Base-by-base conservation (phyloP, 176 grass and related monocot species). In the Musa troglodytarum region DNA sequence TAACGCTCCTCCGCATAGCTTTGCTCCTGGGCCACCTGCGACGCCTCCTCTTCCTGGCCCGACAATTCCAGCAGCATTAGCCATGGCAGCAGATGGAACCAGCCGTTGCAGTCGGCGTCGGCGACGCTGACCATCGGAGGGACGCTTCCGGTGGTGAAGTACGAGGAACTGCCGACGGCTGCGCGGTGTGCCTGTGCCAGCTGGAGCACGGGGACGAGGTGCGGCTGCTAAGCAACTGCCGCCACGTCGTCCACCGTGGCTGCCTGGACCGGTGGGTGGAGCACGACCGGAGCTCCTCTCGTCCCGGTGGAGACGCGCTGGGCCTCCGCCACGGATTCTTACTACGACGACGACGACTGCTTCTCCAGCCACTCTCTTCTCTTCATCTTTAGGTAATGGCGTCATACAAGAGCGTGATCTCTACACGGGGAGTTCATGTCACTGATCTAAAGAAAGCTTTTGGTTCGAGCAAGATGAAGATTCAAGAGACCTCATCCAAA, bases 201-300 rank as follows among this genome's bases (percentile, higher is more conserved):
- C 78, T 97, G 83, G 88, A 82, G 71, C 79, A 63, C 54, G 52
- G 52, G 17, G 87, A 93, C 55, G 83, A 88, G 78, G 94, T 97
- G 57, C 88, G 94, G 9, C 65, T 85, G 49, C 81, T 93, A 67
- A 62, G n/a, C 62, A 90, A 97, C 71, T 97, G 94, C 90, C 88
- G 86, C 65, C 94, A 93, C 91, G 84, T 82, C 49, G 93, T 97
- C 77, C 94, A 97, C 82, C 61, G 83, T 2, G 86, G 82, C 1
- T 97, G 94, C 83, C 82, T 93, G 1, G 94, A 97, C 91, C 86
- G 86, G 34, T 97, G 94, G 94, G 86, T 93, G 81, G 94, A 89
- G 52, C 83, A 87, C 78, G 90, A 90, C 76, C 94, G 89, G 84
- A 75, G 90, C 86, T 6, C 86, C 72, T 61, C 94, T 97, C 74